phyloP scores from a whole-genome alignment of 1,284 basidiomycete genomes.

The Boletus hoseneyae region DNA sequence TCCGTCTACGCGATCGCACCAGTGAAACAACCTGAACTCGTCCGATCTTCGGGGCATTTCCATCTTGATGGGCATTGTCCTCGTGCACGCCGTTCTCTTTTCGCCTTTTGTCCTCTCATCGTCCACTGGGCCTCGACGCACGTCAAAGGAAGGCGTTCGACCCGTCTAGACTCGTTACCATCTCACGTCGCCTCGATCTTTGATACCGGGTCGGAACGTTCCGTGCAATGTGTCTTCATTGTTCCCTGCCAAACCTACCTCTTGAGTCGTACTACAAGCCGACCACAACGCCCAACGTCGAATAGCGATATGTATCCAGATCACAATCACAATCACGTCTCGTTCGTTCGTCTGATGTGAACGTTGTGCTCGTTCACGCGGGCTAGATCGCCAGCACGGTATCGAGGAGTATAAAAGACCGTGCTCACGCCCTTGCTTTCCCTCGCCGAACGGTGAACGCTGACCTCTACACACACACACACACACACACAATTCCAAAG shows the following conservation, averaged over 20 bases:
- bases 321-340: too few relatives aligned
- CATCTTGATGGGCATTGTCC: not conserved
- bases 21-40: not conserved
- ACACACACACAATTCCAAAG: too few relatives aligned
- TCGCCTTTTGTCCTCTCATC: not conserved
- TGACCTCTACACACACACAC: too few relatives aligned
- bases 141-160: not conserved
- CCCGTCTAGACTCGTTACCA: too few relatives aligned
- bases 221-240: conserved; percentile 4
- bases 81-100: not conserved
- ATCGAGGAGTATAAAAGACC: conserved; percentile 14
- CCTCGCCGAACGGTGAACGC: too few relatives aligned
- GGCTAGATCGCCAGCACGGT: not conserved
- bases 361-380: conserved; percentile 10
- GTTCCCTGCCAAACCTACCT: not conserved
- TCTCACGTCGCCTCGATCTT: too few relatives aligned
- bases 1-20: not conserved
- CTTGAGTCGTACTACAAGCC: too few relatives aligned
- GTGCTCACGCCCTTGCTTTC: not conserved
- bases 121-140: not conserved
- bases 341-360: too few relatives aligned
- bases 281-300: conserved; percentile 9
- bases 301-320: not conserved
- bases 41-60: conserved; percentile 5
- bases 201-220: not conserved